Conservation (phyloP, 23 red algal species). For the Agarophyton chilense region DNA sequence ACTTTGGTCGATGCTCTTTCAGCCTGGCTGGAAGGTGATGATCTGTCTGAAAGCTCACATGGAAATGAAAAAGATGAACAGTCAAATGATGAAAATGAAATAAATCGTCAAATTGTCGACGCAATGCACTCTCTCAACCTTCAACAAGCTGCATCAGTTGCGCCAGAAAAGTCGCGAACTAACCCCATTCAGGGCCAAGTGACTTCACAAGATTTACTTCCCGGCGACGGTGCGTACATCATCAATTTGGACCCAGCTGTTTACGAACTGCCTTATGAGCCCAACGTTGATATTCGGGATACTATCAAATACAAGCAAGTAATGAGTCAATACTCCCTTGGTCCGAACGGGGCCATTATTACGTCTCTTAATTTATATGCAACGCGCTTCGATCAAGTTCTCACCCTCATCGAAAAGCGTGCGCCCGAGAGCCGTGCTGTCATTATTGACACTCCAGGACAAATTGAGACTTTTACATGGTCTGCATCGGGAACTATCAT, state of each 20-base stretch:
- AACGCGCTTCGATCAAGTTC: constrained; percentile 87
- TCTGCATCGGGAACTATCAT: constrained; percentile 94
- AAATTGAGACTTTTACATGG: constrained; percentile 99
- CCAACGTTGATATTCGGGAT: constrained; percentile 97
- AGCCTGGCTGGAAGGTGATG: constrained; percentile 35
- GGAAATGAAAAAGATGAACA: not conserved
- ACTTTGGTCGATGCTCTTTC: constrained; percentile 80
- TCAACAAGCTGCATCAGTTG: not conserved
- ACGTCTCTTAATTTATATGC: constrained; percentile 94
- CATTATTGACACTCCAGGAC: constrained; percentile 95
- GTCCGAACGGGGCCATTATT: constrained; percentile 98
- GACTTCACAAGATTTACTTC: not conserved
- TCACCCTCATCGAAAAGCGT: constrained; percentile 74
- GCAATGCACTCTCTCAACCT: not conserved
- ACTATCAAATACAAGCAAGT: constrained; percentile 89
- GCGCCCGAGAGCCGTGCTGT: constrained; percentile 56
- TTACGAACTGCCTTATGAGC: constrained; percentile 69
- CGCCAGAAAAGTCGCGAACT: not conserved
- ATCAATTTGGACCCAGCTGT: constrained; percentile 98
- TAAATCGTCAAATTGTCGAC: constrained; percentile 1
- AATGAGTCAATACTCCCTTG: constrained; percentile 85
- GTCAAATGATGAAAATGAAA: not conserved
- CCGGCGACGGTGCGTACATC: constrained; percentile 67
- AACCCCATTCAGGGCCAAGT: not conserved
- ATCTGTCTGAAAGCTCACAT: not conserved